Conservation (phyloP, 768 basidiomycete genomes). For the Amanita pseudoporphyria region DNA sequence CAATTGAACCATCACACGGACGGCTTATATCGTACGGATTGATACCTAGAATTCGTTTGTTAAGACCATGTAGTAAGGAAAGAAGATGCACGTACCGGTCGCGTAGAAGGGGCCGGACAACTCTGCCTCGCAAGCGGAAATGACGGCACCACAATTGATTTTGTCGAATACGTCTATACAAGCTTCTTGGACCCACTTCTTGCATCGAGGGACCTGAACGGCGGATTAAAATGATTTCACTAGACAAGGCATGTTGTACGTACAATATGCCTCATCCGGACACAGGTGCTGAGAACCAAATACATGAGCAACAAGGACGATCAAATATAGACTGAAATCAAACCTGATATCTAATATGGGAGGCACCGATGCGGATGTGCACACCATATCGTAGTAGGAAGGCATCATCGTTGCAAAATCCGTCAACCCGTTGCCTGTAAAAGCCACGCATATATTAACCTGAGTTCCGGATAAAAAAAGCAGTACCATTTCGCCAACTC, state of each 20-base stretch:
- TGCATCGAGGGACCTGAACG: conserved; percentile 52
- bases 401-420: conserved; percentile 33
- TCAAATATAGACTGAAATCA: conserved; percentile 30
- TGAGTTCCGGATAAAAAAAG: conserved; percentile 11
- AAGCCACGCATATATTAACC: conserved; percentile 60
- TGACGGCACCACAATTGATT: conserved; percentile 55
- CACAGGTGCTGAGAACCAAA: too few relatives aligned
- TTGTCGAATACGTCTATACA: conserved; percentile 60
- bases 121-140: conserved; percentile 46
- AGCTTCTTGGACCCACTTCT: conserved; percentile 38
- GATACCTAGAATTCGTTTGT: conserved; percentile 18
- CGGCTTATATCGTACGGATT: conserved; percentile 67
- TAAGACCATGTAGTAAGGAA: background rate
- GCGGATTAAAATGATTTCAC: background rate
- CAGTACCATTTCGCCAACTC: too few relatives aligned
- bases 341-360: conserved; percentile 39
- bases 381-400: conserved; percentile 41
- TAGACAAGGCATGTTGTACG: conserved; percentile 12
- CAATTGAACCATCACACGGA: conserved; percentile 40
- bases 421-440: too few relatives aligned
- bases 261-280: conserved; percentile 53
- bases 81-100: conserved; percentile 23
- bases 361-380: conserved; percentile 38
- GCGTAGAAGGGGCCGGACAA: conserved; percentile 33
- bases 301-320: conserved; percentile 19